Base-by-base conservation (phyloP, 2,329 filamentous ascomycete genomes). In the Ophiocordyceps sinensis region DNA sequence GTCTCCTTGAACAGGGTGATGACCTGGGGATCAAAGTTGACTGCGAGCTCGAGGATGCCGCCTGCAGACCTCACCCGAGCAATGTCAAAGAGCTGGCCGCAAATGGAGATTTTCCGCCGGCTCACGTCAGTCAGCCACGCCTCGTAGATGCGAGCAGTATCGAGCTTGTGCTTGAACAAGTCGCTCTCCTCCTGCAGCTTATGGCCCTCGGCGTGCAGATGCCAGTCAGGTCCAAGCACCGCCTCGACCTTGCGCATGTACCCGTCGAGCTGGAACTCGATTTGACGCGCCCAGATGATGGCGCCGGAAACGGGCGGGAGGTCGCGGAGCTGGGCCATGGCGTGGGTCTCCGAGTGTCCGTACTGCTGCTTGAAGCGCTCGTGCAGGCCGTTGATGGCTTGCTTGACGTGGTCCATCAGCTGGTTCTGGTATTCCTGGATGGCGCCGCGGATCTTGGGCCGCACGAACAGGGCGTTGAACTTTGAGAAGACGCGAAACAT, bases 401-500 rank as follows among this genome's bases (percentile, higher is more conserved):
- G 81, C 60, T 96, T 96, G 53, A 99, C 91, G 52, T 94, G 94
- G 53, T 95, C 88, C 59, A 99, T 94, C 29, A 99, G 78, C 61
- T 95, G 88, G 5, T 89, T 91, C 61, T 99, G 91, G 58, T 98
- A 98, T 64, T 98, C 89, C 36, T 87, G 85, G 54, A 98, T 98
- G 42, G 91, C 93, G 50, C 93, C 88, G 49, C 91, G 82, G 64
- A 99, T 96, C 71, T 98, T 98, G n/a, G 91, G 91, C 44, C 91
- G 79, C 43, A 99, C 89, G 52, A 99, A 94, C 28, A 99, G 79
- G 2, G 91, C 91, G 58, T 99, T 99, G 74, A 99, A 99, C 59
- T 96, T 96, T 41, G 91, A 96, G 60, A 98, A 98, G 46, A 99
- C 91, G 41, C 93, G 84, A 61, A 99, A 99, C 91, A 98, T 99